Conservation (phyloP, 106 monocot genomes). For the Ottelia alismoides region DNA sequence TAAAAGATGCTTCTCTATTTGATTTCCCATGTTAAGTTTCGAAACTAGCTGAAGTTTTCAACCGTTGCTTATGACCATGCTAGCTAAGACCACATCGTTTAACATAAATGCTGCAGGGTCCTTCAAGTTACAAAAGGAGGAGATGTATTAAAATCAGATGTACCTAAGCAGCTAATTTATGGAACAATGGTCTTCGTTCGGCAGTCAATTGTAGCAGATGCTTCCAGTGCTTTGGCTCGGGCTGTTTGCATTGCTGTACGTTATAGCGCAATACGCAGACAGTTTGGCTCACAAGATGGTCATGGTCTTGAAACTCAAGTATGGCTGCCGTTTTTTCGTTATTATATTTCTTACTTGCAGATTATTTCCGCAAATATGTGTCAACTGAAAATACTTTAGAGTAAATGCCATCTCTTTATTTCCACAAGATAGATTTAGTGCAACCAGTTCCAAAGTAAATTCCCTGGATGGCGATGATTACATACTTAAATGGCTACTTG, state of each 20-base stretch:
- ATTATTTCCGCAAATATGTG: too few relatives aligned
- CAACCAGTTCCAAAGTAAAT: too few relatives aligned
- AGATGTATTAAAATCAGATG: conserved; percentile 67
- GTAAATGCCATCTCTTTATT: background rate
- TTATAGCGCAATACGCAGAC: conserved; percentile 83
- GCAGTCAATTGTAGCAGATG: conserved; percentile 79
- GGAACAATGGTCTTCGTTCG: conserved; percentile 97
- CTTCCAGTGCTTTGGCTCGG: conserved; percentile 79
- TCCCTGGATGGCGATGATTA: too few relatives aligned
- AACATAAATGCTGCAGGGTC: conserved; percentile 33
- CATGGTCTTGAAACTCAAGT: conserved; percentile 80
- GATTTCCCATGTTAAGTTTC: too few relatives aligned
- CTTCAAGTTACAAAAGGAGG: conserved; percentile 88
- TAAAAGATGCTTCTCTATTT: too few relatives aligned
- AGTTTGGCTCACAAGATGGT: conserved; percentile 86
- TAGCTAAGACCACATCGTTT: too few relatives aligned
- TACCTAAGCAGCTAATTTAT: conserved; percentile 82
- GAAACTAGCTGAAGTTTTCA: too few relatives aligned
- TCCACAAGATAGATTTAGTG: background rate
- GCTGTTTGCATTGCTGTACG: conserved; percentile 88
- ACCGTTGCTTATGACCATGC: too few relatives aligned
- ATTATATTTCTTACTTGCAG: background rate
- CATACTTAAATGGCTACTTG: too few relatives aligned
- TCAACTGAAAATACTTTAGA: background rate
- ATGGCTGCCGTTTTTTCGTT: background rate